Conservation (phyloP, 768 basidiomycete species). For the Sarcomyxa edulis region DNA sequence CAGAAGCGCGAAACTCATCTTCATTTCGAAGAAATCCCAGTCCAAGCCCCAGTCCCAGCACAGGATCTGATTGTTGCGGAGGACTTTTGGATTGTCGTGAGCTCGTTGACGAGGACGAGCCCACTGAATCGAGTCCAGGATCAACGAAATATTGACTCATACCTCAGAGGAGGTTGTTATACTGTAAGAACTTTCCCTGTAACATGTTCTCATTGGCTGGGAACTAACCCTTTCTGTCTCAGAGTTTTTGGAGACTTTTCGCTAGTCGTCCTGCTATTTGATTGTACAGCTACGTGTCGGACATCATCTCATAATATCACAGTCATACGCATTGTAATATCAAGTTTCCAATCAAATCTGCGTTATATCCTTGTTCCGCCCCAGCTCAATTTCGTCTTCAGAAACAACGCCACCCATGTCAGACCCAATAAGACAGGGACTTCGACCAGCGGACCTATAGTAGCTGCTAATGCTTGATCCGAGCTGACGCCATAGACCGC, state of each 20-base stretch:
- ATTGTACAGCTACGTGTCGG: neutral
- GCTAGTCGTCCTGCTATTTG: neutral
- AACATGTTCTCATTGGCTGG: no score
- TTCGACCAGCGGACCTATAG: slow-evolving; percentile 72
- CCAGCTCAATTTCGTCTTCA: slow-evolving; percentile 5
- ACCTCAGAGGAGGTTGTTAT: no score
- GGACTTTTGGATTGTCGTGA: slow-evolving; percentile 44
- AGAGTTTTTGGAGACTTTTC: neutral
- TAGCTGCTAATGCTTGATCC: slow-evolving; percentile 77
- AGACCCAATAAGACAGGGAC: slow-evolving; percentile 28
- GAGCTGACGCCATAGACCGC: slow-evolving; percentile 75
- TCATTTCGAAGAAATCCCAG: slow-evolving; percentile 11
- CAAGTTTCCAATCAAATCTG: neutral
- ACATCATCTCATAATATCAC: neutral
- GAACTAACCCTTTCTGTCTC: no score
- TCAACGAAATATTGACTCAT: no score
- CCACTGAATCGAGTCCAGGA: no score
- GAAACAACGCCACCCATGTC: slow-evolving; percentile 8
- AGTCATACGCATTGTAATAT: neutral
- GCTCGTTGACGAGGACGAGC: slow-evolving; percentile 27
- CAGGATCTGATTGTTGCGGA: slow-evolving; percentile 41
- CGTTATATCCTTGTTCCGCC: neutral
- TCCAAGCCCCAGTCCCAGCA: slow-evolving; percentile 12
- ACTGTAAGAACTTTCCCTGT: no score
- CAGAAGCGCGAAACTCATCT: neutral